Evolutionary conservation across 345 rosid species (phyloP), one percentile per base, ranked within the genome.

Genomic region (Nephelium lappaceum): DNA sequence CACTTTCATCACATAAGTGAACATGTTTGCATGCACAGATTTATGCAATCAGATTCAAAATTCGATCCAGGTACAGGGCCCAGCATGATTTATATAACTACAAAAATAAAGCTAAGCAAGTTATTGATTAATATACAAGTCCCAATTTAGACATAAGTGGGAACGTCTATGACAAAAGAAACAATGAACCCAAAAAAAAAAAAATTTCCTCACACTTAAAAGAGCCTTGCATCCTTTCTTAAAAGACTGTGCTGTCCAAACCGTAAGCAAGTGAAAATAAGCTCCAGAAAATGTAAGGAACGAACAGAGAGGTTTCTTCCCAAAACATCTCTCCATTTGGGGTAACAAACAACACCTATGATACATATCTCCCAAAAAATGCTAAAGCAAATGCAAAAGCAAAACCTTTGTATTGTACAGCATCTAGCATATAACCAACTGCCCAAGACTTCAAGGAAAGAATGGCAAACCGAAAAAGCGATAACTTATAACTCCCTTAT

Each of bases 371-470:
- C 51, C 66, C 2, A 49, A 27, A 78, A 39, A 63, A 31, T 51
- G 67, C 80, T 66, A 62, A 27, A 49, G 72, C 79, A 62, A 69
- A 70, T 18, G 72, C 74, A 65, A 84, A 82, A 58, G 57, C 53
- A 78, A 53, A 21, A 69, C 69, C 65, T 36, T 55, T 23, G 70
- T 43, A 5, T 49, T 42, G 62, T 45, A 55, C 65, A 8, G 58
- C 51, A 45, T 45, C 51, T 57, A n/a, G 62, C 62, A 57, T 43
- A 38, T 36, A 78, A 63, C 61, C 75, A 72, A 67, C 70, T 83
- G 64, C 19, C 83, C 82, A 84, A 77, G 66, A 51, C 72, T 80
- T 81, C 61, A 89, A 87, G 89, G 58, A 84, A 87, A 39, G 89
- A 85, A 87, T 78, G 82, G 68, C 43, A 77, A 77, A 72, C 8